Base-by-base conservation (phyloP, 2,329 filamentous ascomycete species). In the Davidsoniella australis region DNA sequence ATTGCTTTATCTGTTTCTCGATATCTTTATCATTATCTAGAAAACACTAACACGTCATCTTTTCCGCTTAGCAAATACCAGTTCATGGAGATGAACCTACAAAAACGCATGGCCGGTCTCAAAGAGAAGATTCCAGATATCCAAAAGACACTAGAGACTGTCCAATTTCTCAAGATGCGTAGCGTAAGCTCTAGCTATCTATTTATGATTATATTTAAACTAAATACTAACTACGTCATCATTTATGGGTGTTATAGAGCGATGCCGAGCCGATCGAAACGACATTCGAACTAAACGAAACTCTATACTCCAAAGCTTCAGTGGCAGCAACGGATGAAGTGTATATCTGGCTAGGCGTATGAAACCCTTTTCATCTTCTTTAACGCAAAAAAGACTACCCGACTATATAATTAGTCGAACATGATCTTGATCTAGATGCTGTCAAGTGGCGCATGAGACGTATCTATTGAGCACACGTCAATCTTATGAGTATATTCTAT, bases 91-190 rank as follows among this genome's bases (percentile, higher is more conserved):
- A 72, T 82, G 62, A 96, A 94, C 65, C 84, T 91, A 52, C 82
- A 94, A 64, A 76, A 86, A 55, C 77, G 91, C 44, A 81, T 84
- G 48, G 71, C 74, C 3, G 87, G 88, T 2, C 69, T 98, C 50
- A 84, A 81, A 60, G 88, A 95, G 61, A 98, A 96, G 70, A 87
- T 98, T 56, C 91, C 91, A 0, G 91, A 98, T 63, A 96, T 98
- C 56, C 80, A 85, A 59, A 95, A 95, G 71, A 96, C 91, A 1
- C 67, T 96, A 53, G 89, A 96, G 53, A 91, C 86, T 16, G 89
- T 96, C 46, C 74, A 71, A 51, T 96, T 96, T 59, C 63, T 98
- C 54, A 82, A 85, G 67, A 72, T 78, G 52, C 75, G 82, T 61
- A 82, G 82, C 65, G 82, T 85, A 64, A 23, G 65, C 43, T 23